These are phyloP conservation scores for Metschnikowia dekortorum DNA, from an alignment of 805 yeast species.

Conservation along the genomic window DNA sequence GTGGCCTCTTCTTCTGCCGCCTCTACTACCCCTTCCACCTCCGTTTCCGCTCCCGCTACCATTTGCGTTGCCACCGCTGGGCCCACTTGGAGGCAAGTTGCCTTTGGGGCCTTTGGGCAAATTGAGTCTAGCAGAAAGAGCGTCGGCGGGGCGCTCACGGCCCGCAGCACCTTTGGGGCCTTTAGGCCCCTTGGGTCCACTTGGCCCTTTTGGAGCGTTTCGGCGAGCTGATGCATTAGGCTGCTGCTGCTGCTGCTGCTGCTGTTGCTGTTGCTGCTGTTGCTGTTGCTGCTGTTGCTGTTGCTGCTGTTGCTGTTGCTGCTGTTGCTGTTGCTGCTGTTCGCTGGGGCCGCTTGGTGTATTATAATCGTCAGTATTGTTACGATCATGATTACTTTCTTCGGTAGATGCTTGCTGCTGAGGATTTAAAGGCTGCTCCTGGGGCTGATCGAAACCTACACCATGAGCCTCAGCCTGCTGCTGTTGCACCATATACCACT, in stretches of 20 bases:
- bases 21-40: constrained; percentile 27
- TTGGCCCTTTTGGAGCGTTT: background rate
- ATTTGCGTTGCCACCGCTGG: constrained; percentile 23
- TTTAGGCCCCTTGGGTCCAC: background rate
- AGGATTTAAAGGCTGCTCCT: constrained; percentile 40
- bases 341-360: constrained; percentile 1
- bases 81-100: background rate
- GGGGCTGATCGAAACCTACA: constrained; percentile 26
- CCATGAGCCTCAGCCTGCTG: constrained; percentile 35
- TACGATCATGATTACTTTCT: constrained; percentile 18
- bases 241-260: background rate
- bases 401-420: constrained; percentile 28
- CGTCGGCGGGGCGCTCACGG: constrained; percentile 10
- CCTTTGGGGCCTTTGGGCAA: constrained; percentile 52
- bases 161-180: constrained; percentile 1
- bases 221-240: constrained; percentile 10
- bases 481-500: constrained; percentile 61
- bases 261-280: background rate
- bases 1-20: constrained; percentile 21
- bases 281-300: constrained; percentile 14
- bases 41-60: constrained; percentile 22
- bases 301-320: background rate
- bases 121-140: constrained; percentile 21
- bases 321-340: constrained; percentile 10
- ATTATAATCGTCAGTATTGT: background rate